These are phyloP conservation scores for Vaccinium darrowii DNA, from an alignment of 148 eudicot genomes.

Conservation along the genomic window DNA sequence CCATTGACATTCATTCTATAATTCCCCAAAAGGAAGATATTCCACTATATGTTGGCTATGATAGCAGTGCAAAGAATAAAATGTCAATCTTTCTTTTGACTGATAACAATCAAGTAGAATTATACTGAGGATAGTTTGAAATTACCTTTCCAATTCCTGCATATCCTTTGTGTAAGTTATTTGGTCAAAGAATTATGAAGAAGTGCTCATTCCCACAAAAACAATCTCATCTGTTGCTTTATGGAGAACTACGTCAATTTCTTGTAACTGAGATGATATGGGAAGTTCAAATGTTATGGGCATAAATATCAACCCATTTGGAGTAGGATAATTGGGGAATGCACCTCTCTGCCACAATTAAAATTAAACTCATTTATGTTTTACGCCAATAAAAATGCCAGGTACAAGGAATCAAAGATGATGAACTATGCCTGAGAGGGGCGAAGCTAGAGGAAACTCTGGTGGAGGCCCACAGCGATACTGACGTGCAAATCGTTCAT, in stretches of 20 bases:
- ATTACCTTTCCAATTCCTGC: slow-evolving; percentile 67
- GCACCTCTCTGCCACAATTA: slow-evolving; percentile 87
- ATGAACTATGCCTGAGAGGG: too few relatives aligned
- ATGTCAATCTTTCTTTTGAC: background rate
- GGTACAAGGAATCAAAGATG: background rate
- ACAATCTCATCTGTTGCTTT: slow-evolving; percentile 91
- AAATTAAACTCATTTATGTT: slow-evolving; percentile 21
- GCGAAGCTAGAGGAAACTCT: too few relatives aligned
- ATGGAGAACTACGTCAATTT: slow-evolving; percentile 73
- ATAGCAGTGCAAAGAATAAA: background rate
- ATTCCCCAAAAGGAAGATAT: background rate
- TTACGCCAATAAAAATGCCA: slow-evolving; percentile 9
- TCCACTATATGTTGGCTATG: background rate
- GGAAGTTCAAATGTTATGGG: slow-evolving; percentile 77
- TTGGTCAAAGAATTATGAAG: slow-evolving; percentile 42
- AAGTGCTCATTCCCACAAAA: slow-evolving; percentile 57
- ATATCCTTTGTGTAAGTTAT: slow-evolving; percentile 63
- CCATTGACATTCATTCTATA: background rate
- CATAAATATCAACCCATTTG: slow-evolving; percentile 72
- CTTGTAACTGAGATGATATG: slow-evolving; percentile 61
- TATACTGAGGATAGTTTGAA: background rate
- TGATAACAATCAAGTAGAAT: background rate
- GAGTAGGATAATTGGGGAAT: slow-evolving; percentile 64
- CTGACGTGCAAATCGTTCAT: too few relatives aligned
- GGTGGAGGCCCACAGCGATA: too few relatives aligned